phyloP scores from a whole-genome alignment of 73 alveolate genomes.

The Symbiodinium natans region DNA sequence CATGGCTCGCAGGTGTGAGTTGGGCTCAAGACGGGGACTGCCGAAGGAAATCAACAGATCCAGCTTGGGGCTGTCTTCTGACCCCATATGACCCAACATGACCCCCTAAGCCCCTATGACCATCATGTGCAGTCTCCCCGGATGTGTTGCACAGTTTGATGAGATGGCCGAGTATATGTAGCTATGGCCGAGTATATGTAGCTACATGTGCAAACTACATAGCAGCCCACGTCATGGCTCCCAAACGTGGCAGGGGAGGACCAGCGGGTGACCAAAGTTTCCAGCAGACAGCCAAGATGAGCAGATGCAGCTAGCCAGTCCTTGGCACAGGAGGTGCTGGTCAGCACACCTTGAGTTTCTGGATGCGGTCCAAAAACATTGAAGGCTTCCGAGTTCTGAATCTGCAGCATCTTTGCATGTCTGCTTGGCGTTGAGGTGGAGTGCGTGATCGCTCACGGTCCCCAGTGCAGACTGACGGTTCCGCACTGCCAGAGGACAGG shows the following conservation, averaged over 20 bases:
- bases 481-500: not conserved
- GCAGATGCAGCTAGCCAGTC: not conserved
- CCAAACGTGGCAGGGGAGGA: slow-evolving; percentile 3
- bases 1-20: too few species aligned
- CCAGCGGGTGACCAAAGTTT: not conserved
- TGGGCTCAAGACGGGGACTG: too few species aligned
- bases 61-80: too few species aligned
- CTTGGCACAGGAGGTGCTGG: not conserved
- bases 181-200: too few species aligned
- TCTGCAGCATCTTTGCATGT: not conserved
- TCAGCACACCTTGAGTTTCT: slow-evolving; percentile 62
- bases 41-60: too few species aligned
- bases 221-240: not conserved
- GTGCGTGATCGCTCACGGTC: not conserved
- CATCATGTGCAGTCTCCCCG: too few species aligned
- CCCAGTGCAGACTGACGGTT: not conserved
- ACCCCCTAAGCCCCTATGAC: too few species aligned
- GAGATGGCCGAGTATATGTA: too few species aligned
- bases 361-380: slow-evolving; percentile 40
- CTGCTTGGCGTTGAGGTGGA: not conserved
- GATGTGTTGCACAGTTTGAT: too few species aligned
- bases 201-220: not conserved
- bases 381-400: not conserved
- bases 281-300: too few species aligned
- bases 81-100: too few species aligned